phyloP scores from a whole-genome alignment of 2,329 filamentous ascomycete species.

The Pestalotiopsis sp. region DNA sequence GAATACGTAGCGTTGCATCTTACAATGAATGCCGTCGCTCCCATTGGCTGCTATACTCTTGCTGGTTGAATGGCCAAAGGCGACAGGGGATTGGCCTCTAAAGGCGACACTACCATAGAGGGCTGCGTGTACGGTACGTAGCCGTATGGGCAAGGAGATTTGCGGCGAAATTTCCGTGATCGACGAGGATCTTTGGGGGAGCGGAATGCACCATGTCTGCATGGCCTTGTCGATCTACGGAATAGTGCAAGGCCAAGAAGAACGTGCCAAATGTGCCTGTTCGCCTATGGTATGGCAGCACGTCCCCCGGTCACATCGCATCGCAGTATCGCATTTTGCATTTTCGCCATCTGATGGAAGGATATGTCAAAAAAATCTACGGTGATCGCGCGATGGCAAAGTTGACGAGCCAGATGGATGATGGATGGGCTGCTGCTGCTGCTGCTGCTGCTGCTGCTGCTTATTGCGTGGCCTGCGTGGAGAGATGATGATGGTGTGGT shows the following conservation, averaged over 20 bases:
- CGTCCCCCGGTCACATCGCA: background rate
- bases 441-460: background rate
- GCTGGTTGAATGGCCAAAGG: background rate
- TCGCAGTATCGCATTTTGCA: background rate
- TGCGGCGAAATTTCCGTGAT: slow-evolving; percentile 3
- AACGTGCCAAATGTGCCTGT: background rate
- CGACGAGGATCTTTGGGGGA: background rate
- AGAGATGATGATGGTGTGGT: background rate
- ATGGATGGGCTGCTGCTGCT: background rate
- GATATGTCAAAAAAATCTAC: background rate
- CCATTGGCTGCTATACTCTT: slow-evolving; percentile 3
- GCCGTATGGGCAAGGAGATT: background rate
- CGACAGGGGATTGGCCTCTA: background rate
- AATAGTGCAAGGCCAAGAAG: background rate
- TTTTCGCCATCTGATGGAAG: background rate
- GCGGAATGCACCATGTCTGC: background rate
- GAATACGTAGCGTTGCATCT: background rate
- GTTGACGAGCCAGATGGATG: background rate
- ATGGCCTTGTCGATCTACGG: background rate
- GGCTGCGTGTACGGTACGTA: background rate
- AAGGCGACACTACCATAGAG: background rate
- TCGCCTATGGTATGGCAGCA: background rate
- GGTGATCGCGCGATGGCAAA: background rate
- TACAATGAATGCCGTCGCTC: background rate
- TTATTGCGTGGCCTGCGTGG: background rate